Evolutionary conservation across 345 rosid species (phyloP).

Genomic region (Sonneratia alba): DNA sequence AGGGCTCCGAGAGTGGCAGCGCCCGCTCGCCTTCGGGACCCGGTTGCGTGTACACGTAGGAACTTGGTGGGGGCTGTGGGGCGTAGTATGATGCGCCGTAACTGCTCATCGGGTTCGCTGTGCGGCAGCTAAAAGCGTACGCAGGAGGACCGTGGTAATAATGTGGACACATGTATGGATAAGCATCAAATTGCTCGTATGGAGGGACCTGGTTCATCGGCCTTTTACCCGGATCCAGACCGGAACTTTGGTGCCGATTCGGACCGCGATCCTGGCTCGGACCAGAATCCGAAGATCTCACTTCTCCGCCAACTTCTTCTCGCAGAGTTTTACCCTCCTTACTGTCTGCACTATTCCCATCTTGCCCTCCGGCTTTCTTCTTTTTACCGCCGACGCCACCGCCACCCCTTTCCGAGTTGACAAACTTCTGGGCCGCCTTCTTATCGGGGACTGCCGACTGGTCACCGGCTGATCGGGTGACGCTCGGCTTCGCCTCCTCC

Average conservation of each 20-base stretch:
- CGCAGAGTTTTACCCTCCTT: not conserved
- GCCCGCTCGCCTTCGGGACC: constrained; percentile 16
- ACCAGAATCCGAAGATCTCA: not conserved
- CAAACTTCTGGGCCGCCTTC: not conserved
- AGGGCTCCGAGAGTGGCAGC: constrained; percentile 18
- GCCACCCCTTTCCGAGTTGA: not conserved
- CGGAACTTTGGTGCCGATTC: not conserved
- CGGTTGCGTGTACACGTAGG: constrained; percentile 12
- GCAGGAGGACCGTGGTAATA: constrained; percentile 25
- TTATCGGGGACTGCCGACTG: constrained; percentile 2
- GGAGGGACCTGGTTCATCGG: constrained; percentile 28
- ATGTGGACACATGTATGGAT: constrained; percentile 9
- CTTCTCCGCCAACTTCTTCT: no score
- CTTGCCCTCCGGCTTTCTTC: constrained; percentile 13
- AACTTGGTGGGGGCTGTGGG: constrained; percentile 21
- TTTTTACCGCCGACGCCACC: constrained; percentile 11
- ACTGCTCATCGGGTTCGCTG: constrained; percentile 31
- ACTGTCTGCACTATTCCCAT: not conserved
- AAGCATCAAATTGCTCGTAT: constrained; percentile 13
- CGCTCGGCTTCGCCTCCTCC: constrained; percentile 4
- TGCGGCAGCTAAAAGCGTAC: constrained; percentile 43
- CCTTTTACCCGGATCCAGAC: constrained; percentile 6
- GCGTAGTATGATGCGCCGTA: constrained; percentile 23
- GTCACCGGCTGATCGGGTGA: constrained; percentile 3
- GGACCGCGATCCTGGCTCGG: constrained; percentile 5